These are phyloP conservation scores for Phialocephala sp. DNA, from an alignment of 2,329 filamentous ascomycete genomes.

Conservation along the genomic window DNA sequence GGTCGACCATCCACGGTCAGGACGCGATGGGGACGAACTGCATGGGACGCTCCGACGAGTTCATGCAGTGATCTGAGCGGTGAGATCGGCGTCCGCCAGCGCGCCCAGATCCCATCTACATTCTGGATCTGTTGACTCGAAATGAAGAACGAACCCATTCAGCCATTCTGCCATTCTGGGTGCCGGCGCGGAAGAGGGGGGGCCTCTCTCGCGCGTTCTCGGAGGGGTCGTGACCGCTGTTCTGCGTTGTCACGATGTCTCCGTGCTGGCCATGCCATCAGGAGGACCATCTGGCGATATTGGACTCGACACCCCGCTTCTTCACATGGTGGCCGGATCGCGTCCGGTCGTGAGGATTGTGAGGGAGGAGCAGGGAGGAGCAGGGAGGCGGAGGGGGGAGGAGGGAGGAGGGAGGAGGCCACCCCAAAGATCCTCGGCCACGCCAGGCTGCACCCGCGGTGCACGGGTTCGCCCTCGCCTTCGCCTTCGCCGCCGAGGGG, in stretches of 20 bases:
- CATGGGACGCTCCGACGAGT: conserved; percentile 2
- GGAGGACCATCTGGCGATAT: neutral
- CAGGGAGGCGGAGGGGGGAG: neutral
- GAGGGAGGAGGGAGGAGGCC: neutral
- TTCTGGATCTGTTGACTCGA: conserved; percentile 11
- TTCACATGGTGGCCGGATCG: conserved; percentile 17
- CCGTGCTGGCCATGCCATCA: neutral
- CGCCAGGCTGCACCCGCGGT: conserved; percentile 12
- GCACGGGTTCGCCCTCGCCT: conserved; percentile 12
- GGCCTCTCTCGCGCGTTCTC: conserved; percentile 1
- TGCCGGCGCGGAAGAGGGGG: neutral
- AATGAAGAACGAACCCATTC: neutral
- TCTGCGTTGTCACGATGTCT: conserved; percentile 24
- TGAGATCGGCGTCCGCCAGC: conserved; percentile 20
- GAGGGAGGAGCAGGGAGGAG: too few relatives aligned
- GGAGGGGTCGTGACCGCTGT: conserved; percentile 34
- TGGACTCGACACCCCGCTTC: conserved; percentile 15
- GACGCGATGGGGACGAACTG: conserved; percentile 14
- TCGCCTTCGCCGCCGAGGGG: conserved; percentile 9
- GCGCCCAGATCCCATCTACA: neutral
- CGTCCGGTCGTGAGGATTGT: conserved; percentile 11
- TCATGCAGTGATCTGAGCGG: conserved; percentile 30
- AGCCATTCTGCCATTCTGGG: neutral
- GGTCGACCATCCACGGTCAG: neutral
- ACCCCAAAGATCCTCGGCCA: conserved; percentile 16